phyloP scores from a whole-genome alignment of 768 basidiomycete species.

The Kwoniella sp. region DNA sequence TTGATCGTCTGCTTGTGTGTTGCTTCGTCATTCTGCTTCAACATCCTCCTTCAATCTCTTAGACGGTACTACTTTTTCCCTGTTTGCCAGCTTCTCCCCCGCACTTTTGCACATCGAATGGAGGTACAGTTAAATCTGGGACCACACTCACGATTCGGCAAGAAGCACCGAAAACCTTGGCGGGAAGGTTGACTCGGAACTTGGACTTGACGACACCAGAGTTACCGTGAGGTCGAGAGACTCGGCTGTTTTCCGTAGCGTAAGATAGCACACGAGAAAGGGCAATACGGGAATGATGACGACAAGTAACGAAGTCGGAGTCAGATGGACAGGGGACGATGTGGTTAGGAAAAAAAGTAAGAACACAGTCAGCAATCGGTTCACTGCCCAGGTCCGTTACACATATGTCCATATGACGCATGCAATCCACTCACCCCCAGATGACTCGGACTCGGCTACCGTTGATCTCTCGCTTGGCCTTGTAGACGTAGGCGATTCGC shows the following conservation, averaged over 20 bases:
- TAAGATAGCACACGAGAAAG: too few species aligned
- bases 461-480: conserved; percentile 88
- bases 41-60: too few species aligned
- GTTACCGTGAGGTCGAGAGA: conserved; percentile 90
- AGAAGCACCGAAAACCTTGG: conserved; percentile 87
- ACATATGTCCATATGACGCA: too few species aligned
- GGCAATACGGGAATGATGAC: too few species aligned
- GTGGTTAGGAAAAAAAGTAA: neutral
- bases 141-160: conserved; percentile 59
- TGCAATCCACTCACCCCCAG: conserved; percentile 66
- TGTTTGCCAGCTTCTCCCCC: too few species aligned
- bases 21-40: too few species aligned
- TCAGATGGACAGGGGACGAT: too few species aligned
- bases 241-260: conserved; percentile 73
- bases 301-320: neutral
- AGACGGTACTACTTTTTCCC: too few species aligned
- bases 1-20: too few species aligned
- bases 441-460: conserved; percentile 96
- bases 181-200: conserved; percentile 92
- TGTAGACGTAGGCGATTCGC: conserved; percentile 98
- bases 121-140: too few species aligned
- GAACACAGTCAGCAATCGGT: too few species aligned
- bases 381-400: too few species aligned
- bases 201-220: conserved; percentile 96
- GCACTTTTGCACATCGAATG: neutral